A percentile compares a stretch with the other conserved stretches of the same genome.
phyloP scores from a whole-genome alignment of 345 rosid species.

The Trapa bicornis region DNA sequence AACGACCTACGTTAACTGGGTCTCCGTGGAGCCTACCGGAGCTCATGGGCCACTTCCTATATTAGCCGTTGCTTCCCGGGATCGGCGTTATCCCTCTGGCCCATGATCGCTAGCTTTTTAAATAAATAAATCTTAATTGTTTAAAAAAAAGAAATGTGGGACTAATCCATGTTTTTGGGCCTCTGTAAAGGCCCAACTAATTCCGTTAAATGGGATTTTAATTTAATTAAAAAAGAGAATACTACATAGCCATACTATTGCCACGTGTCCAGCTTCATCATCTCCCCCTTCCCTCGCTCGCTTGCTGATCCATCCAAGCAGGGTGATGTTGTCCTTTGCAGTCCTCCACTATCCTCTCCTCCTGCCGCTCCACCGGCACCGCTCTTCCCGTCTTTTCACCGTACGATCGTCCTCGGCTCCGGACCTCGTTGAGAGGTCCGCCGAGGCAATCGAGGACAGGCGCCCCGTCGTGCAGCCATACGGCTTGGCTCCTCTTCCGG shows the following conservation, averaged over 20 bases:
- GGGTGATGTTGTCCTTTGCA: constrained; percentile 15
- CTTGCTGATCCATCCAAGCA: not conserved
- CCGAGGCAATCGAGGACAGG: constrained; percentile 8
- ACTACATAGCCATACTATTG: not conserved
- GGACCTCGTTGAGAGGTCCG: constrained; percentile 18
- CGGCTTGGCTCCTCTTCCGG: constrained; percentile 30
- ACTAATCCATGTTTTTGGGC: too few species aligned
- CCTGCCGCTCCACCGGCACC: not conserved
- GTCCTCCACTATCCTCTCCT: constrained; percentile 4
- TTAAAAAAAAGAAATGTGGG: too few species aligned
- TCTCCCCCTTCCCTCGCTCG: not conserved
- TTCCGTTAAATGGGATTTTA: too few species aligned
- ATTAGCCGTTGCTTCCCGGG: not conserved
- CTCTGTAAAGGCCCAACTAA: too few species aligned
- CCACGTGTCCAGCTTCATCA: not conserved
- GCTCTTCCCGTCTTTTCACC: constrained; percentile 9
- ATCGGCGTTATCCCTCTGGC: not conserved
- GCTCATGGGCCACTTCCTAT: not conserved
- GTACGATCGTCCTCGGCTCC: constrained; percentile 29
- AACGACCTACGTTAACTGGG: constrained; percentile 1
- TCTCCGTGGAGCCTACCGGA: not conserved
- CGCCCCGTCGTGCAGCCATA: constrained; percentile 21
- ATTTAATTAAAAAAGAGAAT: not conserved
- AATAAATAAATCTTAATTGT: too few species aligned
- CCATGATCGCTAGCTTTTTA: not conserved